These are phyloP conservation scores for Hemileccinum rubropunctum DNA, from an alignment of 768 basidiomycete species.

Conservation along the genomic window DNA sequence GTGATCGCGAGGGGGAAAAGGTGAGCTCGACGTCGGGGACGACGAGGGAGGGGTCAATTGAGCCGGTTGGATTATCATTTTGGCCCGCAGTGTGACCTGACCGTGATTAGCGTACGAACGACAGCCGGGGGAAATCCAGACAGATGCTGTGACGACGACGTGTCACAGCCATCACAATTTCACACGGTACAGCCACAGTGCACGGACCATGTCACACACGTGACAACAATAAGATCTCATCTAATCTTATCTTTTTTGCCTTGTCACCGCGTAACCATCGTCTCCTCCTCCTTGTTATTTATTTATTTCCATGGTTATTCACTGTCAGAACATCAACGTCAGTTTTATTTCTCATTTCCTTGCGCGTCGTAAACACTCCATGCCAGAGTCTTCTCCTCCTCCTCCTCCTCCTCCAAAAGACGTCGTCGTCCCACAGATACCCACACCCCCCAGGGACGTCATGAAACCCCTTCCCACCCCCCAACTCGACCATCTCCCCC, in stretches of 20 bases:
- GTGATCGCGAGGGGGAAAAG: conserved; percentile 19
- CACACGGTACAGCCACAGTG: conserved; percentile 23
- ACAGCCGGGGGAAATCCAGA: conserved; percentile 36
- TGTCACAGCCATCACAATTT: conserved; percentile 28
- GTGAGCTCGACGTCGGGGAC: conserved; percentile 12
- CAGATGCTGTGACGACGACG: conserved; percentile 27
- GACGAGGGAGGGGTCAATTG: conserved; percentile 15
- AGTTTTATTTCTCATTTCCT: conserved; percentile 12
- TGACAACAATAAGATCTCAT: conserved; percentile 17
- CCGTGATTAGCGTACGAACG: conserved; percentile 37
- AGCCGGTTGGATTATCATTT: conserved; percentile 29
- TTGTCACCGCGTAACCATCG: neutral
- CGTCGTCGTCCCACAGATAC: neutral
- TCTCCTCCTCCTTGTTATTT: neutral
- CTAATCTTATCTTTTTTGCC: conserved; percentile 9
- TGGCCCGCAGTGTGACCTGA: conserved; percentile 36
- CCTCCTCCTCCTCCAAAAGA: conserved; percentile 28
- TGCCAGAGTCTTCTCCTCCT: conserved; percentile 7
- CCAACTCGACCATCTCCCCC: conserved; percentile 10
- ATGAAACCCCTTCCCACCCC: conserved; percentile 25
- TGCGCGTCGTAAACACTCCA: conserved; percentile 16
- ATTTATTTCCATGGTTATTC: conserved; percentile 11
- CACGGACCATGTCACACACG: conserved; percentile 24
- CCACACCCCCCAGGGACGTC: neutral
- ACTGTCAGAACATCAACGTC: conserved; percentile 9